Evolutionary conservation across 768 basidiomycete genomes (phyloP), one percentile per base, ranked within the genome.

Genomic region (Termitomyces eurrhizus): DNA sequence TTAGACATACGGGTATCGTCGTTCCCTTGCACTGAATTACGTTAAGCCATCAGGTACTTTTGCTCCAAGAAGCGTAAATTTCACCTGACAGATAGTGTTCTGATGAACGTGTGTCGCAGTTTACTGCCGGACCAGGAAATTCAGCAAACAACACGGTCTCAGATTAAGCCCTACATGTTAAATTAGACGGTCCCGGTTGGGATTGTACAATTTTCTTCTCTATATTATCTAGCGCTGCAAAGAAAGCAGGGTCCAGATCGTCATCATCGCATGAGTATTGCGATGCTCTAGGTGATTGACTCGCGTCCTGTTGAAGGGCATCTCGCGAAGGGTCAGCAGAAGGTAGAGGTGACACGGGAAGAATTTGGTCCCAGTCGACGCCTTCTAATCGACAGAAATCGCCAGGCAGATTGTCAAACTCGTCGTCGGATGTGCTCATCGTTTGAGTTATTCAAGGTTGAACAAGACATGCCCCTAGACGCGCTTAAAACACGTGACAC

Each of bases 371-470:
- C 80, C 81, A 83, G 65, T 83, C 75, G 32, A 83, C 75, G 61
- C 79, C 82, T 62, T 80, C 76, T 24, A 84, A 49, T 16, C 77
- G 78, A 4, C 78, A 78, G 59, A 86, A 82, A 26, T 81, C 79
- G 65, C 87, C 86, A 0, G 78, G 79, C 36, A 84, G 59, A 55
- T 70, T 65, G 64, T 83, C 83, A 59, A 81, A 89, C 57, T 85
- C 80, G 65, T 87, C 83, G 57, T 75, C 74, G 33, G 75, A 74
- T 73, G 77, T 76, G 57, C 44, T 62, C 37, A 58, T 61, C 29
- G 39, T 16, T 29, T 35, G 51, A 16, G 12, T 24, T 35, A 4
- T n/a, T 18, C 53, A 46, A 46, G 9, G 21, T 29, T 5, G 39
- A 56, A 55, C 29, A 26, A 21, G 21, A 21, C 21, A 21, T 21